phyloP scores from a whole-genome alignment of 2,329 filamentous ascomycete species.

The Fusarium vanettenii region DNA sequence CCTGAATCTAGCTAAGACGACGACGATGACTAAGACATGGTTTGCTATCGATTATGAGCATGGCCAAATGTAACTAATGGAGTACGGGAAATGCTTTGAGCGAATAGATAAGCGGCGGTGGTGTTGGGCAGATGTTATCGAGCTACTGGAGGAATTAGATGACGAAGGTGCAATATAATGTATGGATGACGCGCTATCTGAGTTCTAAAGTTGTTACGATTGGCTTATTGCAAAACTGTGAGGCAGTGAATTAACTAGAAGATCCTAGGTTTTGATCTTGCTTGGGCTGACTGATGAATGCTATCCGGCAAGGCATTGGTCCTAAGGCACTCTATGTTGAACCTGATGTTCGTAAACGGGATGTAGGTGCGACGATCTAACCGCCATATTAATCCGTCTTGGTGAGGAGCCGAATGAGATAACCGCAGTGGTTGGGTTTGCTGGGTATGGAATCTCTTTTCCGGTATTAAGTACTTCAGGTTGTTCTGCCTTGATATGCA shows the following conservation, averaged over 20 bases:
- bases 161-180: neutral
- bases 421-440: too few relatives aligned
- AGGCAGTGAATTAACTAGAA: neutral
- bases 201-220: neutral
- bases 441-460: too few relatives aligned
- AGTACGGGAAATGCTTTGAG: neutral
- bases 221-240: neutral
- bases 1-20: neutral
- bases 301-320: too few relatives aligned
- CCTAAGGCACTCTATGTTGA: too few relatives aligned
- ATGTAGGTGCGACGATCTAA: too few relatives aligned
- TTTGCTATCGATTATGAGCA: neutral
- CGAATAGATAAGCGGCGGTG: neutral
- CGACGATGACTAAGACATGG: neutral
- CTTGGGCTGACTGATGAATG: neutral
- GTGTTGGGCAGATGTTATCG: neutral
- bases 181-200: neutral
- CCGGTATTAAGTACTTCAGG: too few relatives aligned
- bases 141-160: neutral
- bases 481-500: too few relatives aligned
- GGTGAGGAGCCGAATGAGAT: too few relatives aligned
- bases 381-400: too few relatives aligned
- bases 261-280: neutral
- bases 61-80: neutral
- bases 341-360: too few relatives aligned